These are phyloP conservation scores for Gloeopeniophorella convolvens DNA, from an alignment of 768 basidiomycete species.

Conservation along the genomic window DNA sequence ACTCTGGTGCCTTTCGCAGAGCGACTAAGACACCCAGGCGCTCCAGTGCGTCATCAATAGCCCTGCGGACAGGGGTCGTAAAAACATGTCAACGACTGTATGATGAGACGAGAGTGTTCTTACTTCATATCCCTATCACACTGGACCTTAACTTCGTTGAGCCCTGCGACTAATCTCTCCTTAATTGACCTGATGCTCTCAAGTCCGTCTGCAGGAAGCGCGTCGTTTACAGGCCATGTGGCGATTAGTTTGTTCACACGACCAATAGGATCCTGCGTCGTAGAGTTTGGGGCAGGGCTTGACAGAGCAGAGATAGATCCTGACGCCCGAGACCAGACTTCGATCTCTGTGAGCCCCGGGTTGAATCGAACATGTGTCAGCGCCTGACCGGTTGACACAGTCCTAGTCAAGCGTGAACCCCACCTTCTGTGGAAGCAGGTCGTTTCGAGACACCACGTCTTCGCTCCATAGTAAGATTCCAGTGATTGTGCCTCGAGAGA, in stretches of 20 bases:
- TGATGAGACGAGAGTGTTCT: neutral
- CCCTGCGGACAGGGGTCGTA: constrained; percentile 34
- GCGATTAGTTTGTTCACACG: constrained; percentile 69
- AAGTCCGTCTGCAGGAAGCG: constrained; percentile 58
- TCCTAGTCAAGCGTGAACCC: constrained; percentile 25
- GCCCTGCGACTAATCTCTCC: constrained; percentile 53
- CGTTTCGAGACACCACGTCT: constrained; percentile 53
- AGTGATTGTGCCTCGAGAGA: no score
- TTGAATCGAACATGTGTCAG: constrained; percentile 6
- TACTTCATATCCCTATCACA: constrained; percentile 64
- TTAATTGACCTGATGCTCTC: constrained; percentile 56
- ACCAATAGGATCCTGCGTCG: constrained; percentile 52
- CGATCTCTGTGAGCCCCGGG: constrained; percentile 47
- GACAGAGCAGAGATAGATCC: constrained; percentile 51
- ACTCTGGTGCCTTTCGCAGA: constrained; percentile 64
- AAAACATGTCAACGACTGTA: constrained; percentile 7
- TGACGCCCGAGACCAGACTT: constrained; percentile 68
- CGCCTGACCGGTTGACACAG: constrained; percentile 8
- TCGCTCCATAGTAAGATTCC: constrained; percentile 53
- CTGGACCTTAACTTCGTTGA: constrained; percentile 53
- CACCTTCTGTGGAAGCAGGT: constrained; percentile 75
- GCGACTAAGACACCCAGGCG: constrained; percentile 63
- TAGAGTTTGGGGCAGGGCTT: constrained; percentile 43
- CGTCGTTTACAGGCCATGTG: constrained; percentile 68
- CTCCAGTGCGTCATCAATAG: constrained; percentile 67